These are phyloP conservation scores for Paecilomyces dactylethromorphus DNA, from an alignment of 2,329 filamentous ascomycete species.

Conservation along the genomic window DNA sequence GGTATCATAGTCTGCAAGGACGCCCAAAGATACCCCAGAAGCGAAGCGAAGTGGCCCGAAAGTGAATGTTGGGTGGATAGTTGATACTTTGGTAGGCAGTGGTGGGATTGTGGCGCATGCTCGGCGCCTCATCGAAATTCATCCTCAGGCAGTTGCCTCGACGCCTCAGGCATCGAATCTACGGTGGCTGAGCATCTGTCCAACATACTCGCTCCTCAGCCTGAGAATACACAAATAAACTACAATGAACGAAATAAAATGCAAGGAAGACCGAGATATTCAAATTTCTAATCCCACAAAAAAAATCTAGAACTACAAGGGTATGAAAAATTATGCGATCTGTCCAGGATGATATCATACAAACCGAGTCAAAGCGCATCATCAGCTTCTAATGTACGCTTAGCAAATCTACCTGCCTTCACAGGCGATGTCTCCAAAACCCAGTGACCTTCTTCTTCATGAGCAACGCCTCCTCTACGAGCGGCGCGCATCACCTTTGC, in stretches of 20 bases:
- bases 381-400: not conserved
- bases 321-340: not conserved
- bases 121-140: no score
- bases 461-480: slow-evolving; percentile 32
- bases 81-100: not conserved
- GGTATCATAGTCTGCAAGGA: not conserved
- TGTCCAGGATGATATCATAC: not conserved
- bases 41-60: not conserved
- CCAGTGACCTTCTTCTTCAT: slow-evolving; percentile 36
- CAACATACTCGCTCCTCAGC: not conserved
- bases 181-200: not conserved
- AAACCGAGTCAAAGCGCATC: not conserved
- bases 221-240: not conserved
- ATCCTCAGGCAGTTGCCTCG: no score
- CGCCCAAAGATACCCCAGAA: not conserved
- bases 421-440: slow-evolving; percentile 19
- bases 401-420: not conserved
- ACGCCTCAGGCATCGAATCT: not conserved
- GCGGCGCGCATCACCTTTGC: slow-evolving; percentile 33
- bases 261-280: not conserved
- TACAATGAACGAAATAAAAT: not conserved
- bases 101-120: no score
- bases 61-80: not conserved
- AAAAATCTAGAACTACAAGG: not conserved
- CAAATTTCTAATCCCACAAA: not conserved